Percentiles rank a stretch among this genome's conserved stretches.
Evolutionary conservation across 805 yeast genomes (phyloP).

Genomic region (Saccharomycopsis babjevae): DNA sequence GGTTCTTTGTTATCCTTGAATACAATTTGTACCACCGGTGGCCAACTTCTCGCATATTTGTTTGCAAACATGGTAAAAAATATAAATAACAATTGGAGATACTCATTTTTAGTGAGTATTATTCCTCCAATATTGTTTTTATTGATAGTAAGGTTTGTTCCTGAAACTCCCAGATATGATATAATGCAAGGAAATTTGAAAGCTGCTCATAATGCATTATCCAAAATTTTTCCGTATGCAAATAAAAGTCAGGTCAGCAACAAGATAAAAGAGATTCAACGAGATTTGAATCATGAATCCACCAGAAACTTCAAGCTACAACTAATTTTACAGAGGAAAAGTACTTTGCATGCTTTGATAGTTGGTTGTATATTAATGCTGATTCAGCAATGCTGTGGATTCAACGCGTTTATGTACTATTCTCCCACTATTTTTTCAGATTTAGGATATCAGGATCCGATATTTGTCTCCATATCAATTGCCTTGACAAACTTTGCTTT

Average conservation of each 20-base stretch:
- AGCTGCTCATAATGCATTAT: slow-evolving; percentile 34
- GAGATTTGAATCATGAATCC: slow-evolving; percentile 30
- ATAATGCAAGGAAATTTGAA: slow-evolving; percentile 26
- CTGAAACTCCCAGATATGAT: slow-evolving; percentile 41
- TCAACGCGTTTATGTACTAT: slow-evolving; percentile 54
- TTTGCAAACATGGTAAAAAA: slow-evolving; percentile 28
- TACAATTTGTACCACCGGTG: slow-evolving; percentile 38
- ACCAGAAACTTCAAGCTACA: not conserved
- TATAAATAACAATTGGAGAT: slow-evolving; percentile 29
- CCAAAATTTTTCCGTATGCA: slow-evolving; percentile 35
- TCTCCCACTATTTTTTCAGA: slow-evolving; percentile 46
- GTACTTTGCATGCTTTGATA: slow-evolving; percentile 31
- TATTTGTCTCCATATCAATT: slow-evolving; percentile 43
- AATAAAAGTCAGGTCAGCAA: slow-evolving; percentile 33
- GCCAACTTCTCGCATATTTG: slow-evolving; percentile 37
- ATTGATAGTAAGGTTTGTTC: slow-evolving; percentile 32
- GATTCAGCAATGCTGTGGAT: slow-evolving; percentile 52
- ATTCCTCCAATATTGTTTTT: slow-evolving; percentile 34
- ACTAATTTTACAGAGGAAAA: slow-evolving; percentile 18
- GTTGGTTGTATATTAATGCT: slow-evolving; percentile 44
- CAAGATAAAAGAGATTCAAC: slow-evolving; percentile 38
- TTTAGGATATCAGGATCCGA: slow-evolving; percentile 43
- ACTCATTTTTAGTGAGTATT: slow-evolving; percentile 30
- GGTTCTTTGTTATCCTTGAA: slow-evolving; percentile 31
- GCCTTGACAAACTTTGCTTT: slow-evolving; percentile 47